Evolutionary conservation across 2,329 filamentous ascomycete species (phyloP).

Genomic region (Pseudonectria buxi): DNA sequence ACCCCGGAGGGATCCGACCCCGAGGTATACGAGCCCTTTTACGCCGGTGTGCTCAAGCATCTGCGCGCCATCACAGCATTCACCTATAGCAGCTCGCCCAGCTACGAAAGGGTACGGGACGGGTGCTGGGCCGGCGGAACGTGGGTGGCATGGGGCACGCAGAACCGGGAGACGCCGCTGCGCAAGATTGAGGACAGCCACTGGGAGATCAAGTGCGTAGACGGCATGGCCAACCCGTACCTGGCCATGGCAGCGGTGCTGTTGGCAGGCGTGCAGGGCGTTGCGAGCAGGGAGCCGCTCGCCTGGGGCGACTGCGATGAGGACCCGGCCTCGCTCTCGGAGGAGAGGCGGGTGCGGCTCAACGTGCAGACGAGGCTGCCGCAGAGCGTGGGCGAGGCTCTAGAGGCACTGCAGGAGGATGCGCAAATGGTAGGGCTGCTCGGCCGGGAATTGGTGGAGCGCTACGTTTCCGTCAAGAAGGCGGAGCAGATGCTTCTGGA

Average conservation of each 20-base stretch:
- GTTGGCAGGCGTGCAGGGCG: slow-evolving; percentile 24
- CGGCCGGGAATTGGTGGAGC: slow-evolving; percentile 35
- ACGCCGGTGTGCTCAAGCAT: slow-evolving; percentile 63
- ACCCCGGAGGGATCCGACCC: slow-evolving; percentile 33
- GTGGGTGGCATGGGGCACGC: slow-evolving; percentile 73
- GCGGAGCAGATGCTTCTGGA: slow-evolving; percentile 41
- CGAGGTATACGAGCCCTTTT: slow-evolving; percentile 56
- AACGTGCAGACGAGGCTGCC: slow-evolving; percentile 52
- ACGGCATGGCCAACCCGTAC: slow-evolving; percentile 75
- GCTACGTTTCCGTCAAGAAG: slow-evolving; percentile 54
- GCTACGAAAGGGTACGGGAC: slow-evolving; percentile 62
- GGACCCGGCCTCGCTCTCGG: slow-evolving; percentile 46
- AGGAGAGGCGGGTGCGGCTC: slow-evolving; percentile 41
- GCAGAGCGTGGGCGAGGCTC: slow-evolving; percentile 43
- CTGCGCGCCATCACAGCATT: slow-evolving; percentile 63
- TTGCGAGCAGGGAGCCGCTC: slow-evolving; percentile 30
- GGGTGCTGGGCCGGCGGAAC: slow-evolving; percentile 72
- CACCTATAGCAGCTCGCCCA: slow-evolving; percentile 56
- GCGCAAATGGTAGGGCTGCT: slow-evolving; percentile 27
- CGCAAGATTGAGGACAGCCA: slow-evolving; percentile 59
- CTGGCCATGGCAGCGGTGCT: slow-evolving; percentile 40
- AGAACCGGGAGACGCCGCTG: slow-evolving; percentile 72
- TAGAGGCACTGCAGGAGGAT: slow-evolving; percentile 45
- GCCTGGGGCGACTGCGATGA: slow-evolving; percentile 45
- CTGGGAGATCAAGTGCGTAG: slow-evolving; percentile 75